Base-by-base conservation (phyloP, 805 yeast species). In the Lipomyces chichibuensis region DNA sequence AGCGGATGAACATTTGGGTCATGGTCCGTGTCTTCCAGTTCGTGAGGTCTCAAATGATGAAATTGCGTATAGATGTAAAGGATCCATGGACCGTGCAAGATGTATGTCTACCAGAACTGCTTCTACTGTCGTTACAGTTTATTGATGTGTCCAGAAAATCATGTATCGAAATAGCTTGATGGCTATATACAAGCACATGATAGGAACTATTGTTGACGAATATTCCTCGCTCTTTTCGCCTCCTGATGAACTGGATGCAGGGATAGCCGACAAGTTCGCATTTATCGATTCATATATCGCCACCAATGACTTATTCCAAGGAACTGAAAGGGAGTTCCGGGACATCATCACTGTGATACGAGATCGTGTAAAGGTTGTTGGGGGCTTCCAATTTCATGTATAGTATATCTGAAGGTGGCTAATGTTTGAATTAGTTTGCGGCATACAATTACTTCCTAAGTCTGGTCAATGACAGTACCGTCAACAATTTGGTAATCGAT, bases 61-160 rank as follows among this genome's bases (percentile, higher is more conserved):
- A 11, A 13, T 9, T 59, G 14, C 35, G 35, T 17, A 20, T n/a
- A 20, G 43, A 59, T 13, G 33, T 13, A 3, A 14, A 13, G 17
- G 23, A 29, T 49, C 43, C 53, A n/a, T 67, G 69, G 69, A 67
- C 71, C 8, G 32, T 43, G 33, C 59, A 62, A 53, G 66, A 67
- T 29, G 55, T 52, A 52, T 25, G 55, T 25, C 8, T 25, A 52
- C n/a, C 33, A 52, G 9, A n/a, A 29, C 33, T 52, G 33, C 33
- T 6, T 25, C 11, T 11, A 8, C 32, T 25, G 8, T 17, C 14
- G 13, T 37, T 37, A 29, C 33, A 7, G 11, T 25, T 23, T 43
- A 43, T 43, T 43, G 23, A 43, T 5, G 17, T 23, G 32, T 25
- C 6, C 55, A 52, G 55, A 65, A 67, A 43, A 39, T 57, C 17